Conservation (phyloP, 192 early-diverging fungal species). For the Linnemannia exigua region DNA sequence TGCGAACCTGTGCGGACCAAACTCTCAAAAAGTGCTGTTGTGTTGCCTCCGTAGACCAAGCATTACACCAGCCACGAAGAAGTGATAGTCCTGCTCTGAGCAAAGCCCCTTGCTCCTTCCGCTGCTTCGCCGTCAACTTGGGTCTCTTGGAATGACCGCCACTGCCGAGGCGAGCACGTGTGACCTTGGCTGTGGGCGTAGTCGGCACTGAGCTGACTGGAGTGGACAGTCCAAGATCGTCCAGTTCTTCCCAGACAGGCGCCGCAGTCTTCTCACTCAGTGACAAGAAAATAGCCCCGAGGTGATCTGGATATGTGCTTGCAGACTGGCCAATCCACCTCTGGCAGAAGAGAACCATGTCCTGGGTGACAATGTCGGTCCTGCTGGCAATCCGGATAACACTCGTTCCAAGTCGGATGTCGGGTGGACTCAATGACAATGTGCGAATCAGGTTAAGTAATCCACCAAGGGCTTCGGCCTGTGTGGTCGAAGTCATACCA, state of each 20-base stretch:
- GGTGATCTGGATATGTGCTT: conserved; percentile 31
- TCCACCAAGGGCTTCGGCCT: conserved; percentile 64
- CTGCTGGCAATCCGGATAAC: conserved; percentile 22
- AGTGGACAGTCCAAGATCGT: neutral
- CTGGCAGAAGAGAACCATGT: conserved; percentile 42
- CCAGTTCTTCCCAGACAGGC: conserved; percentile 7
- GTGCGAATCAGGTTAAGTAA: conserved; percentile 60
- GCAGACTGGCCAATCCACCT: conserved; percentile 19
- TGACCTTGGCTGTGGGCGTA: neutral
- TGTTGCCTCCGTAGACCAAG: neutral
- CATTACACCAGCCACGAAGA: conserved; percentile 26
- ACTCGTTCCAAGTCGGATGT: conserved; percentile 19
- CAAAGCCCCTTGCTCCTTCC: conserved; percentile 34
- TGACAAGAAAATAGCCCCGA: conserved; percentile 22
- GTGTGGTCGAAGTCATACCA: neutral
- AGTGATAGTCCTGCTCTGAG: conserved; percentile 22
- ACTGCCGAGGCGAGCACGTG: conserved; percentile 9
- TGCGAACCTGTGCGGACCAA: conserved; percentile 31
- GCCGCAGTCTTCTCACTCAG: conserved; percentile 37
- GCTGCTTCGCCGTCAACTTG: conserved; percentile 33
- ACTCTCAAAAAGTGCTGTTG: conserved; percentile 15
- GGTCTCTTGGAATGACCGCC: neutral
- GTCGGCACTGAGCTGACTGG: neutral
- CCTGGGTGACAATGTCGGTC: conserved; percentile 16
- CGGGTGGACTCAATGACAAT: conserved; percentile 24